A percentile compares a stretch with the other conserved stretches of the same genome.
These are phyloP conservation scores for Scheffersomyces cryptocercus DNA, from an alignment of 1,139 yeast species.

Conservation along the genomic window DNA sequence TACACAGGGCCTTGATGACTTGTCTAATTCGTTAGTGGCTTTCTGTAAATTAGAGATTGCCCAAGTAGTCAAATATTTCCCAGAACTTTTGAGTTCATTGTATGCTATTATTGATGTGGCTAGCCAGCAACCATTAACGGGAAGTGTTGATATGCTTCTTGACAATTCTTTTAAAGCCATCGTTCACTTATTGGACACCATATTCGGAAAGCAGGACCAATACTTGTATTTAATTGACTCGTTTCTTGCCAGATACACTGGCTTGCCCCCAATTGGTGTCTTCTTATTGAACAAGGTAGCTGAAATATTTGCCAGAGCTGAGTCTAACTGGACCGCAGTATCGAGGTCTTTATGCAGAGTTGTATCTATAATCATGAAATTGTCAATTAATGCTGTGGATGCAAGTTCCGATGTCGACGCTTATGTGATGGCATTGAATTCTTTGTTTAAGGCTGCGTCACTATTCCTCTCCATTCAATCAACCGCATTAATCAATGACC, in stretches of 20 bases:
- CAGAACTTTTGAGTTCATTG: slow-evolving; percentile 48
- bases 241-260: slow-evolving; percentile 35
- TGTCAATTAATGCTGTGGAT: slow-evolving; percentile 32
- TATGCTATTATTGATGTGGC: slow-evolving; percentile 40
- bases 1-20: slow-evolving; percentile 46
- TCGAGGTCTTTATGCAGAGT: slow-evolving; percentile 67
- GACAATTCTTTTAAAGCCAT: slow-evolving; percentile 54
- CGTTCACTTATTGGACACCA: slow-evolving; percentile 60
- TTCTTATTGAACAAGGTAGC: slow-evolving; percentile 49
- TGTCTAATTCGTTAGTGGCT: slow-evolving; percentile 39
- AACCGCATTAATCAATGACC: slow-evolving; percentile 56
- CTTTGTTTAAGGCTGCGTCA: slow-evolving; percentile 43
- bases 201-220: slow-evolving; percentile 68
- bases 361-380: slow-evolving; percentile 50
- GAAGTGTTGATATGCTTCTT: slow-evolving; percentile 35
- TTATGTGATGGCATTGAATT: slow-evolving; percentile 31
- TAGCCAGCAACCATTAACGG: slow-evolving; percentile 20
- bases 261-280: slow-evolving; percentile 53
- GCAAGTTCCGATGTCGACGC: slow-evolving; percentile 22
- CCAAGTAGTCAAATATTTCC: slow-evolving; percentile 55
- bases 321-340: slow-evolving; percentile 58
- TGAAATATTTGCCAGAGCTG: slow-evolving; percentile 49
- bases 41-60: slow-evolving; percentile 47
- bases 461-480: slow-evolving; percentile 50
- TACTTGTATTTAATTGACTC: slow-evolving; percentile 56